Base-by-base conservation (phyloP, 225 moss, liverwort and hornwort genomes). In the Asterella californica region DNA sequence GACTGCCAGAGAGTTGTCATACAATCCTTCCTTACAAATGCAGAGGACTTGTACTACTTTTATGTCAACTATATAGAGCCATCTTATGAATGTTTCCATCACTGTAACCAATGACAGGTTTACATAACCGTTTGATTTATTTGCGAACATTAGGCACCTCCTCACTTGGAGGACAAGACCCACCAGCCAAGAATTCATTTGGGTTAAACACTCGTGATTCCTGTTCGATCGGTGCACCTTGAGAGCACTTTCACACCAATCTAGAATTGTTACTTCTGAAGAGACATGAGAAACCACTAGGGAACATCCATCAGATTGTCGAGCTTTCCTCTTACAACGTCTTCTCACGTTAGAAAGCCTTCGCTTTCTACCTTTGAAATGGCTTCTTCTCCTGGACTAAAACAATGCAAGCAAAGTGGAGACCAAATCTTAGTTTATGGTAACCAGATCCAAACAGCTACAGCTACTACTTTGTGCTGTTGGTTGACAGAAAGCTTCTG, bases 31-130 rank as follows among this genome's bases (percentile, higher is more conserved):
- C 57, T 18, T 60, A 19, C 34, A 37, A 36, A 59, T 34, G 75
- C 57, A 59, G 34, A 55, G 36, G 57, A 36, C 55, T 32, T 12
- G 42, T 19, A 54, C 30, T 74, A 42, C 75, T 24, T 27, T 37
- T 36, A 24, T 61, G 24, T 76, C 38, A 36, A 33, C 33, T 33
- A 24, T 76, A 59, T 25, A 59, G 10, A n/a, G 38, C 32, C 61
- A 0, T 9, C 25, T 69, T 65, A 75, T 71, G 49, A 81, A 75
- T 81, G 79, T 53, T 47, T 74, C 59, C 59, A 59, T 12, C 17
- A 77, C 46, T 79, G 53, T 84, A 78, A 17, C 49, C 84, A 42
- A 30, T 37, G 65, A 66, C 78, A 74, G 48, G 52, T 64, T 47
- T 77, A 80, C 80, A 78, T 77, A 32, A 50, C 30, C 50, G 17